Evolutionary conservation across 192 early-diverging fungal genomes (phyloP).

Genomic region (Backusella westeae): DNA sequence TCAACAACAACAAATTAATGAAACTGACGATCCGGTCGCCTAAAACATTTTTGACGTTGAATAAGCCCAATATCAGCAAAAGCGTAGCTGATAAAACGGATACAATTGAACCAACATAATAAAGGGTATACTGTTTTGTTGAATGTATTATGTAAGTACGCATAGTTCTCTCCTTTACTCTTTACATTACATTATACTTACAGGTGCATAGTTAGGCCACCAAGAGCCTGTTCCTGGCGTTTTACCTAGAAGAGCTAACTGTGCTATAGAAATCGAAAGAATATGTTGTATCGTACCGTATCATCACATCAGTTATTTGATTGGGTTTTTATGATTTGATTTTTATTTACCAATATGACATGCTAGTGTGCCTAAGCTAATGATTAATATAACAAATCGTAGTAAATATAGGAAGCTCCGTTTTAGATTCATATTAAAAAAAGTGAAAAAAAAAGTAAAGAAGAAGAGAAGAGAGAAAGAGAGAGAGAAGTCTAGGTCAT

Average conservation of each 20-base stretch:
- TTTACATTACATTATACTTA: not conserved
- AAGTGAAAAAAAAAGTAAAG: not conserved
- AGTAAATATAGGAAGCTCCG: not conserved
- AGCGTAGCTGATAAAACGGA: not conserved
- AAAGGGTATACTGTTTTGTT: constrained; percentile 9
- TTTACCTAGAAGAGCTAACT: not conserved
- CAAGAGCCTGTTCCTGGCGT: not conserved
- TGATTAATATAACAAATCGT: not conserved
- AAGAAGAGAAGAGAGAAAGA: not conserved
- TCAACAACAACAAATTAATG: not conserved
- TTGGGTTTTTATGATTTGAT: not conserved
- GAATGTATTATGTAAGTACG: not conserved
- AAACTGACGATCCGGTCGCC: not conserved
- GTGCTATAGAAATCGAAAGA: not conserved
- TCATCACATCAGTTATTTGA: not conserved
- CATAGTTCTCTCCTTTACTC: not conserved
- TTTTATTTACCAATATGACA: constrained; percentile 15
- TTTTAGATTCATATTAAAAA: not conserved
- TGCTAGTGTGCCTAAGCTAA: not conserved
- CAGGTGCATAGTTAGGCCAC: constrained; percentile 14
- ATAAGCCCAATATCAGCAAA: not conserved
- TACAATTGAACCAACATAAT: constrained; percentile 14
- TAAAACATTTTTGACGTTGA: not conserved
- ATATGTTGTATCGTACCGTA: not conserved
- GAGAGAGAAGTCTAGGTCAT: not conserved